phyloP scores from a whole-genome alignment of 1,139 yeast species.

The Hansenula sp. region DNA sequence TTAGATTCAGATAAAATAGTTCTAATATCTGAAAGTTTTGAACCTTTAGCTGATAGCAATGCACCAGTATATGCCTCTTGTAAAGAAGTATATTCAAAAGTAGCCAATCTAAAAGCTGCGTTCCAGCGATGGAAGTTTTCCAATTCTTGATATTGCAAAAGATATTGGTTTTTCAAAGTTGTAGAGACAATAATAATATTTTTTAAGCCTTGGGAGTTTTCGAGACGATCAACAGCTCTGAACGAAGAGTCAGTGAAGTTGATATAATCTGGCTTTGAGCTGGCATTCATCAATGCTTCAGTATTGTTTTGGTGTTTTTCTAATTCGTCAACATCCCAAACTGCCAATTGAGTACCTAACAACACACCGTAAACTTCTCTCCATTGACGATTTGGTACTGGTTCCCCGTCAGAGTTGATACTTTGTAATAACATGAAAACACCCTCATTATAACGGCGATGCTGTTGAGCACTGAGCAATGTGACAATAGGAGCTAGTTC shows the following conservation, averaged over 20 bases:
- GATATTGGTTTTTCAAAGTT: constrained; percentile 80
- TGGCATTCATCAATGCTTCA: constrained; percentile 46
- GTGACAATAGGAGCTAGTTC: constrained; percentile 76
- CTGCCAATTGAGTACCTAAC: constrained; percentile 85
- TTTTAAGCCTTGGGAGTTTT: constrained; percentile 27
- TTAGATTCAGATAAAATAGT: constrained; percentile 81
- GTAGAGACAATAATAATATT: constrained; percentile 87
- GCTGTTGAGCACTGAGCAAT: constrained; percentile 64
- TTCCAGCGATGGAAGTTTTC: constrained; percentile 65
- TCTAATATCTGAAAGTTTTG: constrained; percentile 79
- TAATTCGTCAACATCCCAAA: constrained; percentile 84
- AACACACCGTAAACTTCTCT: constrained; percentile 87
- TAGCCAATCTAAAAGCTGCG: constrained; percentile 73
- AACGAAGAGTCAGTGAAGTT: constrained; percentile 90
- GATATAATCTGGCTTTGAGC: constrained; percentile 79
- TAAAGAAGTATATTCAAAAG: constrained; percentile 72
- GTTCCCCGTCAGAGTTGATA: constrained; percentile 77
- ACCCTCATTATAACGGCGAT: constrained; percentile 72
- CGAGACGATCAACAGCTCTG: constrained; percentile 51
- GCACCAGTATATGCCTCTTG: constrained; percentile 98
- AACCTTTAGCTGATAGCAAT: constrained; percentile 80
- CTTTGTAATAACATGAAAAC: constrained; percentile 70
- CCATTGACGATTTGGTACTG: constrained; percentile 78
- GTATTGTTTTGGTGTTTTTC: constrained; percentile 49
- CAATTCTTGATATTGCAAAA: constrained; percentile 66